phyloP scores from a whole-genome alignment of 202 grass and related monocot species.

The Zizania palustris region DNA sequence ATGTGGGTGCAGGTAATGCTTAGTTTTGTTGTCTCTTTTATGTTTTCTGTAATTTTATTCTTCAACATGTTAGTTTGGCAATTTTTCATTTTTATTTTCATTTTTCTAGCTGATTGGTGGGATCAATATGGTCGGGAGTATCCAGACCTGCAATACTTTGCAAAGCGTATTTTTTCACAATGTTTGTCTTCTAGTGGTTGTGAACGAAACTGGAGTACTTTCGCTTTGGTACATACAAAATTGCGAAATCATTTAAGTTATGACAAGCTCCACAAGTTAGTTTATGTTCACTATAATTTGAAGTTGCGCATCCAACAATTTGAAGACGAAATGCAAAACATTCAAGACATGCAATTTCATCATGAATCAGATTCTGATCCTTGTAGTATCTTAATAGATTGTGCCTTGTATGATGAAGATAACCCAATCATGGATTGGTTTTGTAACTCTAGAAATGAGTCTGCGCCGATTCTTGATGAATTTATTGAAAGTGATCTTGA shows the following conservation, averaged over 20 bases:
- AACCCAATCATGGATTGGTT: constrained; percentile 3
- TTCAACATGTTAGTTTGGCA: no score
- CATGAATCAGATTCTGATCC: not conserved
- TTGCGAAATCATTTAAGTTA: not conserved
- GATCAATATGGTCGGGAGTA: not conserved
- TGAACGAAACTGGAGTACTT: not conserved
- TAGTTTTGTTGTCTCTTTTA: no score
- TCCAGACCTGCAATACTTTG: not conserved
- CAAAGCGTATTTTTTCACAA: not conserved
- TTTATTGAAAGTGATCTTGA: no score
- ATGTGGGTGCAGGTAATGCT: not conserved
- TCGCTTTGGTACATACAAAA: not conserved
- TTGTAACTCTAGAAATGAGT: not conserved
- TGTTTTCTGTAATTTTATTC: no score
- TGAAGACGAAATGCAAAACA: not conserved
- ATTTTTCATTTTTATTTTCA: no score
- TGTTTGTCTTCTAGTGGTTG: not conserved
- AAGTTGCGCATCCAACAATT: not conserved
- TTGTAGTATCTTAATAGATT: not conserved
- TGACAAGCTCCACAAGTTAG: not conserved
- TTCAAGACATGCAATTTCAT: no score
- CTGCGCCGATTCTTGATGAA: not conserved
- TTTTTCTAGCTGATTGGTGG: no score
- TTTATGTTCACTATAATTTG: constrained; percentile 4
- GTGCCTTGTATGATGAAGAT: not conserved